A percentile compares a stretch with the other conserved stretches of the same genome.
Conservation (phyloP, 108 stramenopile genomes). For the Discostella pseudostelligera region DNA sequence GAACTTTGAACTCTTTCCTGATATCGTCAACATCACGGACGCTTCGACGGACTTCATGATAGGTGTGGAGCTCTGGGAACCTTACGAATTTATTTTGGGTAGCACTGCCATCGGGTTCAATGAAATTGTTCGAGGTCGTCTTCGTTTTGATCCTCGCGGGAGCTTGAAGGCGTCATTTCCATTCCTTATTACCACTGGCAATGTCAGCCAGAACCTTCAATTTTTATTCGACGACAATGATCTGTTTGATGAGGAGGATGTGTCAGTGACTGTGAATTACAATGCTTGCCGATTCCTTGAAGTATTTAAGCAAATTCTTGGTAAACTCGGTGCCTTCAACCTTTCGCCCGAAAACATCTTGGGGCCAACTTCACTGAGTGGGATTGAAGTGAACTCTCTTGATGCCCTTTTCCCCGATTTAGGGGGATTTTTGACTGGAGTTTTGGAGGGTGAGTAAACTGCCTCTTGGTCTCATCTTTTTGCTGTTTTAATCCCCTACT, state of each 20-base stretch:
- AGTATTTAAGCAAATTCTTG: slow-evolving; percentile 13
- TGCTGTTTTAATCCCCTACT: background rate
- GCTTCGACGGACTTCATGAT: background rate
- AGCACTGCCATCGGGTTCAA: background rate
- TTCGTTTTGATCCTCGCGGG: slow-evolving; percentile 13
- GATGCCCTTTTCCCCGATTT: slow-evolving; percentile 20
- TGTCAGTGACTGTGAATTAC: slow-evolving; percentile 21
- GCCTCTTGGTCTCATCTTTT: background rate
- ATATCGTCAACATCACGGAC: background rate
- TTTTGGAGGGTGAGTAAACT: slow-evolving; percentile 23
- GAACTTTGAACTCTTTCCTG: slow-evolving; percentile 8
- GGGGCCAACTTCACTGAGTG: background rate
- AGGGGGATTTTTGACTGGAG: slow-evolving; percentile 11
- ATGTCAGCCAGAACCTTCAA: slow-evolving; percentile 4
- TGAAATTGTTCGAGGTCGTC: background rate
- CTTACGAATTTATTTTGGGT: slow-evolving; percentile 2
- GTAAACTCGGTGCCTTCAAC: slow-evolving; percentile 15
- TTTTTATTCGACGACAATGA: slow-evolving; percentile 20
- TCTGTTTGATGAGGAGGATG: slow-evolving; percentile 13
- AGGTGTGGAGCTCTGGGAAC: slow-evolving; percentile 10
- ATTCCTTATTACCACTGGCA: slow-evolving; percentile 5
- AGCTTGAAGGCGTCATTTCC: slow-evolving; percentile 9
- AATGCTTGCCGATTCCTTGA: slow-evolving; percentile 15
- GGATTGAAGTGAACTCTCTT: slow-evolving; percentile 7
- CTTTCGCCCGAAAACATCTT: slow-evolving; percentile 21